Conservation (phyloP, 2,329 filamentous ascomycete genomes). For the Lachnellula subtilissima region DNA sequence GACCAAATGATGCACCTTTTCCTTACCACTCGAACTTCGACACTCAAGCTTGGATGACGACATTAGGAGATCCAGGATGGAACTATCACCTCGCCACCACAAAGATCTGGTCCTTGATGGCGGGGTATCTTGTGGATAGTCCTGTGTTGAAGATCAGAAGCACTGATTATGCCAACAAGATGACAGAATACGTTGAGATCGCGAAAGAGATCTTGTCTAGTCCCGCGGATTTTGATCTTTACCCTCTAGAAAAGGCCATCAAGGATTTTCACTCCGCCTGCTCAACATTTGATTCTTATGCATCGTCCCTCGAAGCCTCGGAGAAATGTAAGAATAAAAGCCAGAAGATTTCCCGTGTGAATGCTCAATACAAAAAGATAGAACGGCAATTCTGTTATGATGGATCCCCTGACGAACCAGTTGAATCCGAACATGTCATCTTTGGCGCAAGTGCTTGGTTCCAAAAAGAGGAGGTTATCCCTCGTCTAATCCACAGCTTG, state of each 20-base stretch:
- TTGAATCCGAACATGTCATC: background rate
- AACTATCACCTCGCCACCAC: slow-evolving; percentile 52
- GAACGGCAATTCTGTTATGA: background rate
- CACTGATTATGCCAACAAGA: background rate
- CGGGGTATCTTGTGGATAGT: slow-evolving; percentile 41
- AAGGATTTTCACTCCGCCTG: background rate
- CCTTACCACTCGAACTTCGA: slow-evolving; percentile 82
- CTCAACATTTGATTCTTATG: background rate
- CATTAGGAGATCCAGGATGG: slow-evolving; percentile 60
- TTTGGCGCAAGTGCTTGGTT: background rate
- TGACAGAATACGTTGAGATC: background rate
- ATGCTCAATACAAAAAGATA: background rate
- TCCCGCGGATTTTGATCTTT: background rate
- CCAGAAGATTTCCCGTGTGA: background rate
- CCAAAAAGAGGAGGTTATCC: background rate
- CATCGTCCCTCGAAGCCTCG: background rate
- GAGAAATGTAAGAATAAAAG: background rate
- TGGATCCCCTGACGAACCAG: background rate
- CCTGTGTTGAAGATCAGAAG: slow-evolving; percentile 42
- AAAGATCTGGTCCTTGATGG: slow-evolving; percentile 44
- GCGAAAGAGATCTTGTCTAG: background rate
- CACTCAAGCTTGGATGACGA: slow-evolving; percentile 75
- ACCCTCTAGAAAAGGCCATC: background rate
- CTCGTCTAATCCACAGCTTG: background rate
- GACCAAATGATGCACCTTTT: slow-evolving; percentile 46